phyloP scores from a whole-genome alignment of 2,329 filamentous ascomycete genomes.

The Macroventuria anomochaeta region DNA sequence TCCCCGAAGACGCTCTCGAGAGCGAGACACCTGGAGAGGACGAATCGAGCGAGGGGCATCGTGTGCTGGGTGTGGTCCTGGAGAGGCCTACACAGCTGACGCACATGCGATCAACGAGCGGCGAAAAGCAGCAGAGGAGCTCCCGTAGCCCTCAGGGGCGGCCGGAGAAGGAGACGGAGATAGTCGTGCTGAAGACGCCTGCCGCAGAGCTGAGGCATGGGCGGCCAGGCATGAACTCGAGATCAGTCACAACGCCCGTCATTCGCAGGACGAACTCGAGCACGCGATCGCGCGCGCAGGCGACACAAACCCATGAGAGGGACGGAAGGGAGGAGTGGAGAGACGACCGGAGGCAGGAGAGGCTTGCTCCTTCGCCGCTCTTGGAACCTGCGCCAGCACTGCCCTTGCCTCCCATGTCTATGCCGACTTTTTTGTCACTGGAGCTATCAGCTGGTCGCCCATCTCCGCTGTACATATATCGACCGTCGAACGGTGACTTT shows the following conservation, averaged over 20 bases:
- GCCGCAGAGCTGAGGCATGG: slow-evolving; percentile 30
- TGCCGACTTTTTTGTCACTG: slow-evolving; percentile 70
- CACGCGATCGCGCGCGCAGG: slow-evolving; percentile 38
- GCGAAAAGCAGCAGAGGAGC: slow-evolving; percentile 5
- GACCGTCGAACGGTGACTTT: slow-evolving; percentile 62
- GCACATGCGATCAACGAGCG: slow-evolving; percentile 1
- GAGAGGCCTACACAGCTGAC: slow-evolving; percentile 28
- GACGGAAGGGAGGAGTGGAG: slow-evolving; percentile 10
- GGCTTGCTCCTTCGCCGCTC: slow-evolving; percentile 52
- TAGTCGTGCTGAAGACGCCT: slow-evolving; percentile 41
- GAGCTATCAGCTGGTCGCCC: slow-evolving; percentile 67
- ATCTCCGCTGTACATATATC: slow-evolving; percentile 69
- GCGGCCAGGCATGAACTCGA: slow-evolving; percentile 41
- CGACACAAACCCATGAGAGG: slow-evolving; percentile 38
- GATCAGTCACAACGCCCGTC: slow-evolving; percentile 48
- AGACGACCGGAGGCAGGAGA: slow-evolving; percentile 18
- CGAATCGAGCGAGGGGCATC: slow-evolving; percentile 24
- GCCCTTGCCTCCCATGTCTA: slow-evolving; percentile 66
- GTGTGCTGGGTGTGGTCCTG: slow-evolving; percentile 30
- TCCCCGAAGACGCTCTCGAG: slow-evolving; percentile 45
- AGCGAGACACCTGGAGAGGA: slow-evolving; percentile 26
- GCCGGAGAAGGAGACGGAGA: slow-evolving; percentile 40
- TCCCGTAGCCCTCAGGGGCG: slow-evolving; percentile 19
- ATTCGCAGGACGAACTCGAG: slow-evolving; percentile 44
- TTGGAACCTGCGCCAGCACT: slow-evolving; percentile 54